Conservation (phyloP, 495 filamentous ascomycete species). For the Annulohypoxylon moriforme region DNA sequence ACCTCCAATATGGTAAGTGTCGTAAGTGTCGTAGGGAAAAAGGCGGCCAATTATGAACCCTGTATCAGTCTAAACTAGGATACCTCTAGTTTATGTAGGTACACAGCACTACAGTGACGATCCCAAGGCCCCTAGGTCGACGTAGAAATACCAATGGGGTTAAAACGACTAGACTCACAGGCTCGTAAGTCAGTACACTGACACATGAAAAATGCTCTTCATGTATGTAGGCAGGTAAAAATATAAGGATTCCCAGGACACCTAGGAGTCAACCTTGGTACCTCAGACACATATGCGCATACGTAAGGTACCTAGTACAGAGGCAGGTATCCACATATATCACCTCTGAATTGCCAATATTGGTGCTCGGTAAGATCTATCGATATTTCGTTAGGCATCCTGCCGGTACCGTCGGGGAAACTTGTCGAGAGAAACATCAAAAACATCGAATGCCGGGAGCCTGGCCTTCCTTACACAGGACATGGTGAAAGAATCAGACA, state of each 20-base stretch:
- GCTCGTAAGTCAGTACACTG: not conserved
- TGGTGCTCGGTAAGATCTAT: conserved; percentile 33
- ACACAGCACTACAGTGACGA: not conserved
- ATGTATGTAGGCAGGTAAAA: conserved; percentile 1
- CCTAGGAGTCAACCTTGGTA: conserved; percentile 7
- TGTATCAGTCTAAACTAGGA: conserved; percentile 4
- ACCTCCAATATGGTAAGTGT: conserved; percentile 27
- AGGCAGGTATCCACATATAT: conserved; percentile 11
- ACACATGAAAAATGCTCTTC: not conserved
- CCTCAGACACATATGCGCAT: conserved; percentile 22
- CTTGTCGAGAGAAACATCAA: not conserved
- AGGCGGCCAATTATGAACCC: conserved; percentile 25
- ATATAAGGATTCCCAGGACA: not conserved
- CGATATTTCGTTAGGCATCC: conserved; percentile 20
- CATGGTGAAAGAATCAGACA: not conserved
- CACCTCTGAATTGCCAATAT: conserved; percentile 20
- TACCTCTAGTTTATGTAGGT: conserved; percentile 7
- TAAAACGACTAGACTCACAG: not conserved
- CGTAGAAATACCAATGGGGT: conserved; percentile 7
- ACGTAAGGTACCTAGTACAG: conserved; percentile 6
- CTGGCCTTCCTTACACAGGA: not conserved
- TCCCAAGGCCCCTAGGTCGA: not conserved
- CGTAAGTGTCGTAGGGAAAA: not conserved
- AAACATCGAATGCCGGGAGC: not conserved
- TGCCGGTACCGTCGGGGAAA: conserved; percentile 6